A percentile compares a stretch with the other conserved stretches of the same genome.
phyloP scores from a whole-genome alignment of 2,329 filamentous ascomycete genomes.

The Teratosphaeria zuluensis region DNA sequence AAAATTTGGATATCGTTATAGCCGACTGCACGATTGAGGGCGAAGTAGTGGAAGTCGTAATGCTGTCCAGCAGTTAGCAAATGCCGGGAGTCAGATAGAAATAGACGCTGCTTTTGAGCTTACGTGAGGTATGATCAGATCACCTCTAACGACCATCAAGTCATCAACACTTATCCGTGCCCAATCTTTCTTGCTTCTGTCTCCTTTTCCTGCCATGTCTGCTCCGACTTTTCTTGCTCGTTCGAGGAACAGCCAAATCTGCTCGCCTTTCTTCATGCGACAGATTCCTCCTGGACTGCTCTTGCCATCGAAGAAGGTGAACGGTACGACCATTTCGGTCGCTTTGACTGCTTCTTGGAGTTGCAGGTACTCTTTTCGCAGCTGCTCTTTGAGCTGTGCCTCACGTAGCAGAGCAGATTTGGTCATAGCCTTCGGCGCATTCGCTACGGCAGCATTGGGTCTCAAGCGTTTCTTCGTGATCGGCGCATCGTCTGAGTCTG shows the following conservation, averaged over 20 bases:
- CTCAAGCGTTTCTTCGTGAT: constrained; percentile 44
- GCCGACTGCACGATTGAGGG: constrained; percentile 74
- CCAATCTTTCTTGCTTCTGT: constrained; percentile 69
- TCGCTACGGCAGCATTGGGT: constrained; percentile 51
- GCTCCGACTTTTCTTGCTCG: constrained; percentile 84
- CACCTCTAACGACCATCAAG: constrained; percentile 81
- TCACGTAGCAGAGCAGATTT: constrained; percentile 71
- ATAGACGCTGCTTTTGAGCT: constrained; percentile 30
- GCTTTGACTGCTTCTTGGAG: constrained; percentile 81
- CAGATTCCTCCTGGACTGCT: constrained; percentile 78
- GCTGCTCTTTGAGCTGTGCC: constrained; percentile 62
- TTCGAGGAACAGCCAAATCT: constrained; percentile 86
- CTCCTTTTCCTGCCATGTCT: constrained; percentile 60
- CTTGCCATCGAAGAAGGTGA: constrained; percentile 93
- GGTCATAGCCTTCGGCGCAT: constrained; percentile 65
- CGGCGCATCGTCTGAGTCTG: constrained; percentile 9
- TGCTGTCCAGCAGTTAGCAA: constrained; percentile 49
- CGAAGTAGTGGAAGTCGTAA: constrained; percentile 95
- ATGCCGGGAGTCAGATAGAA: background rate
- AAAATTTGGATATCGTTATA: constrained; percentile 65
- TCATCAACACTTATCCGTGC: constrained; percentile 91
- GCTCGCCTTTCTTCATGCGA: constrained; percentile 85
- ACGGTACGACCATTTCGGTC: constrained; percentile 83
- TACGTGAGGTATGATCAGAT: constrained; percentile 89
- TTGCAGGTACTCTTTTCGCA: constrained; percentile 69